Evolutionary conservation across 1,139 yeast genomes (phyloP).

Genomic region (Blastobotrys petasosporus): DNA sequence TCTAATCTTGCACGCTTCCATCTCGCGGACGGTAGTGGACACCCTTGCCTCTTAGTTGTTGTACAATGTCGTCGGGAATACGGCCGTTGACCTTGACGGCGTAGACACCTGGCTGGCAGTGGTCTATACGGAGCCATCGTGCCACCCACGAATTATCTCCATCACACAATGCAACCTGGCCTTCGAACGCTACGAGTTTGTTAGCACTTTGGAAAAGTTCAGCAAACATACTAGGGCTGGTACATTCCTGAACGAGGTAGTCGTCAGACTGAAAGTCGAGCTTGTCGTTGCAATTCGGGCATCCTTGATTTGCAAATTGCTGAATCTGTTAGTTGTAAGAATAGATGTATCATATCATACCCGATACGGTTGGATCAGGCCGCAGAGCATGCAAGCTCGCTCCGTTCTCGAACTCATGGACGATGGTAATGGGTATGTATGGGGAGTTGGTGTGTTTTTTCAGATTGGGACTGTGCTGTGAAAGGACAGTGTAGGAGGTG

Average conservation of each 20-base stretch:
- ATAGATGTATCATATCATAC: constrained; percentile 29
- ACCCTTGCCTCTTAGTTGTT: constrained; percentile 64
- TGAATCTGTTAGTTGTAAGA: not conserved
- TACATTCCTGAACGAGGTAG: constrained; percentile 79
- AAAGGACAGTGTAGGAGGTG: too few relatives aligned
- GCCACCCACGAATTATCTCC: constrained; percentile 94
- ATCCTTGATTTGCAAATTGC: constrained; percentile 74
- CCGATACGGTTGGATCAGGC: constrained; percentile 72
- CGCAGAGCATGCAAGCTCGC: constrained; percentile 97
- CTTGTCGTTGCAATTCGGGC: constrained; percentile 96
- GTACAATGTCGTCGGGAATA: constrained; percentile 78
- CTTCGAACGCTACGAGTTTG: constrained; percentile 63
- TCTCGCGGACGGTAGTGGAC: constrained; percentile 91
- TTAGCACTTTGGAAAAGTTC: not conserved
- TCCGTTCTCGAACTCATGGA: constrained; percentile 61
- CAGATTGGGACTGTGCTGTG: too few relatives aligned
- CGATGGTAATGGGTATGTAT: too few relatives aligned
- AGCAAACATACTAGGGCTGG: constrained; percentile 60
- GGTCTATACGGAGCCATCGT: constrained; percentile 89
- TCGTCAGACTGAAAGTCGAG: constrained; percentile 78
- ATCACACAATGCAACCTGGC: constrained; percentile 84
- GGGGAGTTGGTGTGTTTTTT: too few relatives aligned
- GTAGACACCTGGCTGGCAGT: constrained; percentile 79
- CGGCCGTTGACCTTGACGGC: constrained; percentile 93
- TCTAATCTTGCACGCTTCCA: constrained; percentile 80